phyloP scores from a whole-genome alignment of 176 grass and related monocot genomes.

The Aegilops sharonensis region DNA sequence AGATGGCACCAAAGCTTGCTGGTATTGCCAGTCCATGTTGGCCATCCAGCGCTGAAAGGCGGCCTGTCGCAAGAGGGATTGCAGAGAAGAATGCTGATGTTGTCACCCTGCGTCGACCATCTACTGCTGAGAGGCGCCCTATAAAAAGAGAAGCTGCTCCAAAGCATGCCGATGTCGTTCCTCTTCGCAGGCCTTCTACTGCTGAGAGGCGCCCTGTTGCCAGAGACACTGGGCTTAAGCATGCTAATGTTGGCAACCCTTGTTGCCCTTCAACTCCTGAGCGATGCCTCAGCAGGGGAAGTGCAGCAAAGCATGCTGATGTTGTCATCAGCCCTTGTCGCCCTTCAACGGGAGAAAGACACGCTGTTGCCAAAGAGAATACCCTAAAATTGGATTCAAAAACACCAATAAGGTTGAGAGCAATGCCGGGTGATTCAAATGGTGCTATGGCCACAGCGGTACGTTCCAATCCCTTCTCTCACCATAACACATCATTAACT shows the following conservation, averaged over 20 bases:
- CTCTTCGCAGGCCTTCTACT: slow-evolving; percentile 40
- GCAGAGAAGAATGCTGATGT: slow-evolving; percentile 17
- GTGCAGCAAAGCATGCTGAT: slow-evolving; percentile 21
- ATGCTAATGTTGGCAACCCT: slow-evolving; percentile 2
- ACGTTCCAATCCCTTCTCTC: slow-evolving; percentile 15
- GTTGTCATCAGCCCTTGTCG: slow-evolving; percentile 22
- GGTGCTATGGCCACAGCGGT: slow-evolving; percentile 30
- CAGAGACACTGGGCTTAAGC: slow-evolving; percentile 34
- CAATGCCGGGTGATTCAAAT: slow-evolving; percentile 14
- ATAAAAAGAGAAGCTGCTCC: slow-evolving; percentile 29
- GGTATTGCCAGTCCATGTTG: slow-evolving; percentile 17
- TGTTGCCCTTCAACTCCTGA: slow-evolving; percentile 25
- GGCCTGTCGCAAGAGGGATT: neutral
- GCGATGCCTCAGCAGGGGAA: slow-evolving; percentile 26
- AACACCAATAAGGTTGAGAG: slow-evolving; percentile 35
- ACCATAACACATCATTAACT: slow-evolving; percentile 3
- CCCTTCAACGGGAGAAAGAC: slow-evolving; percentile 38
- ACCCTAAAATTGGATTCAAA: slow-evolving; percentile 13
- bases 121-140: slow-evolving; percentile 21
- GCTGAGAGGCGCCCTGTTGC: slow-evolving; percentile 28
- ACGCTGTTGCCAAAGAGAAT: slow-evolving; percentile 18
- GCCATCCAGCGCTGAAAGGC: slow-evolving; percentile 5
- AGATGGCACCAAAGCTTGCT: slow-evolving; percentile 27
- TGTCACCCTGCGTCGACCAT: neutral
- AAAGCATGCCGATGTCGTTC: slow-evolving; percentile 36